Evolutionary conservation across 257 asterid genomes (phyloP), one percentile per base, ranked within the genome.

Genomic region (Fraxinus americana): DNA sequence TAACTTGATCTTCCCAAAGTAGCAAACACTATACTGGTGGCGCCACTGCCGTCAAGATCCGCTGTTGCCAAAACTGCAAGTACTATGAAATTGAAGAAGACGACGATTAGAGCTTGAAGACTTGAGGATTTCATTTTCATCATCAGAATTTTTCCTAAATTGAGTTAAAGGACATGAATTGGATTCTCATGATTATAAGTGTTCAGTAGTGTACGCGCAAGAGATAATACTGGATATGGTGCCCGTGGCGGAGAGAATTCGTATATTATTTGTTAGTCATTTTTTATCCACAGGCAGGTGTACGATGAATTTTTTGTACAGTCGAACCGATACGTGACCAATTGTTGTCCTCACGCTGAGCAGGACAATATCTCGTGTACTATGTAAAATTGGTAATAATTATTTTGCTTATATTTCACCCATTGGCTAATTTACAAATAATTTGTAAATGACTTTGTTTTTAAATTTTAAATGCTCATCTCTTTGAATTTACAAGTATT

Each of bases 1-100:
- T 93, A 93, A 67, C 87, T 87, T 17, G 94, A 78, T 75, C 98
- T 86, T 67, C 97, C 97, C 4, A 87, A 61, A 36, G 98, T 91
- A 35, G 92, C 50, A 45, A 93, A 90, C 5, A 88, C 80, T 82
- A 93, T 90, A 81, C 85, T 84, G 75, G 83, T 73, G 75, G 72
- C 70, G 84, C 76, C 79, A 83, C 43, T 76, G 75, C 19, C 70
- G 11, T 16, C 80, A 66, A 57, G 83, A 73, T 9, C 67, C 43
- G 82, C 83, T 72, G 77, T 27, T 2, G 71, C 83, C 32, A 63
- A 63, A 30, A 67, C 54, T 4, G 75, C 38, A 11, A 78, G 38
- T 11, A 77, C 3, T 4, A 72, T 1, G 27, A 80, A 82, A 79
- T 25, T 82, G 71, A 80, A 7, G 74, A 81, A 4, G 54, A 80